Evolutionary conservation across 208 protist genomes (phyloP).

Genomic region (Eutreptiella sp.): DNA sequence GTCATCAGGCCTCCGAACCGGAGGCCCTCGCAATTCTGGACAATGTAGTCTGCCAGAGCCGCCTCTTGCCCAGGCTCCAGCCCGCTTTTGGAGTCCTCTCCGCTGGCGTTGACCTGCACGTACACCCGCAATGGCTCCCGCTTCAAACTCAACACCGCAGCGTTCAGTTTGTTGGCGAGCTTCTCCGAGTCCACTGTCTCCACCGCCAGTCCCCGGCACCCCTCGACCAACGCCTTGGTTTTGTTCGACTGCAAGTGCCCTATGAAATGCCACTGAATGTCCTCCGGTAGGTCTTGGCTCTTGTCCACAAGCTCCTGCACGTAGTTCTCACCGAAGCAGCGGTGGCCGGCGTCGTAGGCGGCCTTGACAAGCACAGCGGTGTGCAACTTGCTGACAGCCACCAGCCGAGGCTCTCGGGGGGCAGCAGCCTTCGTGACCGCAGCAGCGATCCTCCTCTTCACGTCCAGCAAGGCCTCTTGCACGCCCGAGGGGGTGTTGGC

Average conservation of each 20-base stretch:
- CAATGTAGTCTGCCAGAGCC: slow-evolving; percentile 61
- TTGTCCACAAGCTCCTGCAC: slow-evolving; percentile 87
- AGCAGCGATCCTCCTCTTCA: too few species aligned
- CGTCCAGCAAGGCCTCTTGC: too few species aligned
- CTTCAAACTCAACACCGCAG: slow-evolving; percentile 53
- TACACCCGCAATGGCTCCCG: slow-evolving; percentile 69
- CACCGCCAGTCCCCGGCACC: too few species aligned
- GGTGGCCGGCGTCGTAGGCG: too few species aligned
- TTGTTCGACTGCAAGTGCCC: slow-evolving; percentile 96
- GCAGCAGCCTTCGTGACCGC: too few species aligned
- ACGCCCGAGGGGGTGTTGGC: too few species aligned
- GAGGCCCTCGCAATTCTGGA: slow-evolving; percentile 58
- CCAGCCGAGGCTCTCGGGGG: too few species aligned
- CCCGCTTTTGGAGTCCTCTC: slow-evolving; percentile 85
- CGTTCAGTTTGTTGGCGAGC: slow-evolving; percentile 76
- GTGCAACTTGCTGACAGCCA: too few species aligned
- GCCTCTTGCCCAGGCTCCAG: slow-evolving; percentile 53
- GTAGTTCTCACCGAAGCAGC: slow-evolving; percentile 96
- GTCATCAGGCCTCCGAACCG: slow-evolving; percentile 89
- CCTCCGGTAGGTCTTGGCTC: slow-evolving; percentile 73
- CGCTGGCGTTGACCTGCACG: slow-evolving; percentile 88
- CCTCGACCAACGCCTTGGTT: slow-evolving; percentile 66
- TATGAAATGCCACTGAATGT: slow-evolving; percentile 95
- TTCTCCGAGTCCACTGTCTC: slow-evolving; percentile 84
- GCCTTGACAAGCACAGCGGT: too few species aligned